phyloP scores from a whole-genome alignment of 2,329 filamentous ascomycete species.

The Venturia asperata region DNA sequence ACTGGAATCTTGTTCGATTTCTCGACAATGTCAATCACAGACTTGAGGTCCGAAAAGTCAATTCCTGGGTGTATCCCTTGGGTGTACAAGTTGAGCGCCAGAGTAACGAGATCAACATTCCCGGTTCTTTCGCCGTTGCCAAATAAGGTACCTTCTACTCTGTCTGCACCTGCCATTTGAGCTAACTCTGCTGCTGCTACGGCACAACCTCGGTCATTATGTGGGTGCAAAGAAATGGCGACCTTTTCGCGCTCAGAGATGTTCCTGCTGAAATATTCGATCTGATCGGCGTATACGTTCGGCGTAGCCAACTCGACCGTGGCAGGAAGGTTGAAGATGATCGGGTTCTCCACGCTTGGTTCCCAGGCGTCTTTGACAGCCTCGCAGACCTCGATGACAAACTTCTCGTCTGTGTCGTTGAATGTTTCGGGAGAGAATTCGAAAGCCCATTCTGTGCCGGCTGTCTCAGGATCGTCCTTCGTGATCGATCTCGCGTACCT shows the following conservation, averaged over 20 bases:
- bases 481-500: conserved; percentile 83
- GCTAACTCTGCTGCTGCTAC: conserved; percentile 85
- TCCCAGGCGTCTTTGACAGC: conserved; percentile 93
- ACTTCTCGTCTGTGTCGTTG: conserved; percentile 78
- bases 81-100: conserved; percentile 90
- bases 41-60: conserved; percentile 84
- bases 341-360: conserved; percentile 66
- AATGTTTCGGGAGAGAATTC: conserved; percentile 86
- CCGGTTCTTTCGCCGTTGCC: conserved; percentile 94
- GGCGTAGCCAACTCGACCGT: conserved; percentile 94
- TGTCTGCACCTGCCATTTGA: conserved; percentile 87
- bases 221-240: conserved; percentile 82
- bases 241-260: conserved; percentile 81
- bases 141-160: conserved; percentile 90
- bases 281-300: conserved; percentile 92
- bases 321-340: conserved; percentile 95
- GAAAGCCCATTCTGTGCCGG: conserved; percentile 63
- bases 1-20: conserved; percentile 91
- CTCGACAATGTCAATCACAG: conserved; percentile 83
- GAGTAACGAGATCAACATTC: conserved; percentile 89
- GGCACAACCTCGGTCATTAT: conserved; percentile 89
- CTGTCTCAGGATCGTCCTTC: conserved; percentile 59
- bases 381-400: conserved; percentile 74
- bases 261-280: conserved; percentile 88
- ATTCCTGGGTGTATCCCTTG: conserved; percentile 79